Evolutionary conservation across 2,329 filamentous ascomycete genomes (phyloP).

Genomic region (Graphiopsis chlorocephala): DNA sequence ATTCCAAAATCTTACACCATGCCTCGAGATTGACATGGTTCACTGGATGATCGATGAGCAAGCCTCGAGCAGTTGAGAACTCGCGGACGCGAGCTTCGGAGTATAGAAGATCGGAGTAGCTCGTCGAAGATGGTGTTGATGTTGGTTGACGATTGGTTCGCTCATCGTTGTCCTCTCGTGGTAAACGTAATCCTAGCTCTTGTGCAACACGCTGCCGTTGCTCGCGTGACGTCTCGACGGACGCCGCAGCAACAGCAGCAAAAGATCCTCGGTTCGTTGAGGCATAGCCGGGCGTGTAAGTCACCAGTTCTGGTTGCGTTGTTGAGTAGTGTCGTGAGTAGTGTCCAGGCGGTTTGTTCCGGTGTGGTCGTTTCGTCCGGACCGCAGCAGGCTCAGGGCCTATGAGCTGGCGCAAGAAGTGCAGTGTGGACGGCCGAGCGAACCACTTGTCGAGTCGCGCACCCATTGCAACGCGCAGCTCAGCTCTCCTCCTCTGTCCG

Average conservation of each 20-base stretch:
- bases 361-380: neutral
- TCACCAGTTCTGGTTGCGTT: neutral
- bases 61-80: conserved; percentile 14
- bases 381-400: conserved; percentile 1
- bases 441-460: conserved; percentile 45
- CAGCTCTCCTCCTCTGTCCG: conserved; percentile 29
- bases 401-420: conserved; percentile 16
- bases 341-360: neutral
- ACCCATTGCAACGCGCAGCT: conserved; percentile 40
- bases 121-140: neutral
- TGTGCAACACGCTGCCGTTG: conserved; percentile 11
- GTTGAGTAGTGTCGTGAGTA: neutral
- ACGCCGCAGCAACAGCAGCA: neutral
- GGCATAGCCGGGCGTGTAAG: neutral
- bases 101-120: conserved; percentile 3
- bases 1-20: conserved; percentile 44
- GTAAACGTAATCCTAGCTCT: conserved; percentile 4
- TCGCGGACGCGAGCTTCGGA: neutral
- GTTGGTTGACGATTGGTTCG: neutral
- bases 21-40: conserved; percentile 33
- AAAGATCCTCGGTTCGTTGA: neutral
- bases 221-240: conserved; percentile 3
- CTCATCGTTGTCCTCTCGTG: neutral
- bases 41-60: conserved; percentile 34
- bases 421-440: conserved; percentile 43